These are phyloP conservation scores for Penicillium samsonianum DNA, from an alignment of 495 filamentous ascomycete genomes.

Conservation along the genomic window DNA sequence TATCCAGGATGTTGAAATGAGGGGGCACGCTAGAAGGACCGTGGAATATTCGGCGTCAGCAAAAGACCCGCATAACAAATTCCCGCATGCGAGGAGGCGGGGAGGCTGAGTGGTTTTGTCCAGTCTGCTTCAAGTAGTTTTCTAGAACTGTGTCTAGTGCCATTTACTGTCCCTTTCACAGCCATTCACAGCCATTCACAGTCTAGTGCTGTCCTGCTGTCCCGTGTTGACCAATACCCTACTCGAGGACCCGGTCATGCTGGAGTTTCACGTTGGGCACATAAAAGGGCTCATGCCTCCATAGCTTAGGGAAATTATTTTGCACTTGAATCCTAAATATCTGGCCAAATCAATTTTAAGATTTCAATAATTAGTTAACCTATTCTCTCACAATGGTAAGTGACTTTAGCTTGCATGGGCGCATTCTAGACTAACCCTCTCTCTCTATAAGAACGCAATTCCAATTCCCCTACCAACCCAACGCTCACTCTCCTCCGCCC, in stretches of 20 bases:
- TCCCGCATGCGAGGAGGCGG: constrained; percentile 25
- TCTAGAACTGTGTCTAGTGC: constrained; percentile 2
- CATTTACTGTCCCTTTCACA: background rate
- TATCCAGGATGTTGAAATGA: background rate
- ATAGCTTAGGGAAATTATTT: background rate
- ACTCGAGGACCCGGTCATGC: background rate
- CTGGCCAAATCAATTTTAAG: background rate
- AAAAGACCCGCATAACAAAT: constrained; percentile 26
- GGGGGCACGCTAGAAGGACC: constrained; percentile 23
- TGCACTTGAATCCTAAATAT: background rate
- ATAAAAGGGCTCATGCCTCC: constrained; percentile 13
- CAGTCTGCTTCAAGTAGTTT: constrained; percentile 8
- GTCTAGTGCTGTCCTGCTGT: no score
- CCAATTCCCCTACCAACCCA: constrained; percentile 13
- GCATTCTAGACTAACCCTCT: constrained; percentile 11
- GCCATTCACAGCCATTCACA: constrained; percentile 9
- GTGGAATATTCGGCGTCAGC: constrained; percentile 25
- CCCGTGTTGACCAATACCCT: constrained; percentile 11
- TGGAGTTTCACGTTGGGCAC: background rate
- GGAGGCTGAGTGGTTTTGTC: constrained; percentile 15
- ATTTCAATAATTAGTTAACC: constrained; percentile 7
- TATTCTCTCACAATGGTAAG: constrained; percentile 30
- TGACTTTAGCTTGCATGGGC: constrained; percentile 8
- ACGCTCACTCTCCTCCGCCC: constrained; percentile 5
- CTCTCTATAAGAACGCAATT: constrained; percentile 22